A percentile compares a stretch with the other conserved stretches of the same genome.
Evolutionary conservation across 75 land plant species (phyloP).

Genomic region (Cunninghamia lanceolata): DNA sequence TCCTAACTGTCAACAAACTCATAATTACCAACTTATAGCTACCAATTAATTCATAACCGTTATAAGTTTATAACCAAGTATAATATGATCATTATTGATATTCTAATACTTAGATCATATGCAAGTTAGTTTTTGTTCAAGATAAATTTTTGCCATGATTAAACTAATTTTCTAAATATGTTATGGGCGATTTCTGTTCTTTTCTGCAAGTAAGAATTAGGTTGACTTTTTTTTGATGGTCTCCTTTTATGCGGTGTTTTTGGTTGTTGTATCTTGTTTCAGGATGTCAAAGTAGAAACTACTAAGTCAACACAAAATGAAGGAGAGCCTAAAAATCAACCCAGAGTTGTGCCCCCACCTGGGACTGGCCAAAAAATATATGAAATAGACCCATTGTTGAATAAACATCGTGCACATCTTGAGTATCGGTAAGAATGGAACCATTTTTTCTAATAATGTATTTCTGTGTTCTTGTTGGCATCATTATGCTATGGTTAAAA

Average conservation of each 20-base stretch:
- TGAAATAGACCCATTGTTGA: slow-evolving; percentile 73
- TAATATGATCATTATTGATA: background rate
- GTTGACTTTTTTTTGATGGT: background rate
- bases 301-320: background rate
- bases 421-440: slow-evolving; percentile 68
- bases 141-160: background rate
- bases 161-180: background rate
- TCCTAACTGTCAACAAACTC: background rate
- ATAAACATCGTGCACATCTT: slow-evolving; percentile 58
- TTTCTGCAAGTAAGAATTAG: slow-evolving; percentile 8
- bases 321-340: slow-evolving; percentile 10
- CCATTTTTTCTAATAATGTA: background rate
- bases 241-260: background rate
- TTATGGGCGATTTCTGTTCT: background rate
- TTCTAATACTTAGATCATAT: background rate
- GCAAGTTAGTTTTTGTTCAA: background rate
- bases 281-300: slow-evolving; percentile 3
- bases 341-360: slow-evolving; percentile 68
- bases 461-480: background rate
- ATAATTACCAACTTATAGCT: background rate
- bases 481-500: background rate
- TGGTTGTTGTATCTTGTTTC: background rate
- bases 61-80: background rate
- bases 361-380: slow-evolving; percentile 82
- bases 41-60: background rate